Evolutionary conservation across 2,329 filamentous ascomycete species (phyloP).

Genomic region (Apiospora marii): DNA sequence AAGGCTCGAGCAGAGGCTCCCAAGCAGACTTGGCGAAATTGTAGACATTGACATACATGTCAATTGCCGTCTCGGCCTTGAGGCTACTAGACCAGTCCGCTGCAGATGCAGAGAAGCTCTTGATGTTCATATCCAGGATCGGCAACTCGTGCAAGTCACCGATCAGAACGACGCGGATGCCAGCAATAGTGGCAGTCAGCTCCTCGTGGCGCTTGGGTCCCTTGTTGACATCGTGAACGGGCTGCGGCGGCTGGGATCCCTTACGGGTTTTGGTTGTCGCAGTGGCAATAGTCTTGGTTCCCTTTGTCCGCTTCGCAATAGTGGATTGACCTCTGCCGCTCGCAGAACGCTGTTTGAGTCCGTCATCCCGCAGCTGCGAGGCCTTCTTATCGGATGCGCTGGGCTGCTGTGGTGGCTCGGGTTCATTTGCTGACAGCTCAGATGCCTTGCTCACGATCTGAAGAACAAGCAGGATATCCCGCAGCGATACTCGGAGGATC

Average conservation of each 20-base stretch:
- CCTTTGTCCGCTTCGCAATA: conserved; percentile 51
- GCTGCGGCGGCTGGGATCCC: conserved; percentile 36
- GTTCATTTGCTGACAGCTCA: conserved; percentile 77
- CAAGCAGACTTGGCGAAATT: conserved; percentile 99
- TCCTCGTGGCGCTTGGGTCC: conserved; percentile 67
- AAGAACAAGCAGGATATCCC: conserved; percentile 92
- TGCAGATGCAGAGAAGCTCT: conserved; percentile 84
- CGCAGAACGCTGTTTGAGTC: conserved; percentile 62
- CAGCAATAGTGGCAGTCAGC: conserved; percentile 84
- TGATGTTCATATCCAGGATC: conserved; percentile 91
- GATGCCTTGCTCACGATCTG: conserved; percentile 93
- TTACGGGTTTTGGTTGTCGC: conserved; percentile 38
- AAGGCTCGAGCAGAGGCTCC: conserved; percentile 96
- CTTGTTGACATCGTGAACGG: conserved; percentile 44
- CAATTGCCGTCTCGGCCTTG: conserved; percentile 87
- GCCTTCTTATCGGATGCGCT: conserved; percentile 62
- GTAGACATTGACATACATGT: conserved; percentile 95
- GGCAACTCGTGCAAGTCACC: conserved; percentile 96
- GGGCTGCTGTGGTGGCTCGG: conserved; percentile 49
- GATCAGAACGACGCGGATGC: conserved; percentile 90
- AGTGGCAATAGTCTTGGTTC: conserved; percentile 46
- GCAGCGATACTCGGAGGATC: conserved; percentile 86
- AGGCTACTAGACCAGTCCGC: conserved; percentile 91
- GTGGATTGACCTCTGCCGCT: conserved; percentile 63
- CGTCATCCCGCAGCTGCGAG: conserved; percentile 58